Conservation (phyloP, 768 basidiomycete species). For the Trametopsis cervina region DNA sequence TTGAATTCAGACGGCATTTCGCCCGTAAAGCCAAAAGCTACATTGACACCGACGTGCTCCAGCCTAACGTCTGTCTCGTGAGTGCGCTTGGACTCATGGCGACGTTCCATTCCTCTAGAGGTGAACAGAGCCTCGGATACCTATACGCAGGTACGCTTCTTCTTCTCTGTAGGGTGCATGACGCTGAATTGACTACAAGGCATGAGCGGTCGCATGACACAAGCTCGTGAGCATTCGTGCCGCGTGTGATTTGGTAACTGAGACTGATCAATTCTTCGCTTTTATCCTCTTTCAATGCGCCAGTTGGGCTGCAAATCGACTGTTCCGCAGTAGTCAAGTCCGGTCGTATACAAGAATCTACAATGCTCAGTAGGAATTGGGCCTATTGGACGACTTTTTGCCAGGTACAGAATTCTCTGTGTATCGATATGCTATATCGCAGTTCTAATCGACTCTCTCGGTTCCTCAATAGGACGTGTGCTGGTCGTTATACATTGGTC, state of each 20-base stretch:
- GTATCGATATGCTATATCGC: neutral
- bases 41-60: constrained; percentile 33
- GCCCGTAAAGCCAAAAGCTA: constrained; percentile 32
- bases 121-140: constrained; percentile 37
- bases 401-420: constrained; percentile 32
- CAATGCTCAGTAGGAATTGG: constrained; percentile 54
- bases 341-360: constrained; percentile 43
- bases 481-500: constrained; percentile 62
- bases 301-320: constrained; percentile 53
- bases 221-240: constrained; percentile 49
- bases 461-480: constrained; percentile 40
- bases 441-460: neutral
- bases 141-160: constrained; percentile 32
- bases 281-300: neutral
- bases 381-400: constrained; percentile 52
- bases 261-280: neutral
- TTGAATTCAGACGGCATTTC: constrained; percentile 25
- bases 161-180: neutral
- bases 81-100: constrained; percentile 32
- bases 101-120: constrained; percentile 30
- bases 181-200: constrained; percentile 25
- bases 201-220: constrained; percentile 51
- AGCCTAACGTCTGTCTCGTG: constrained; percentile 35
- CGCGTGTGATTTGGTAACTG: too few relatives aligned
- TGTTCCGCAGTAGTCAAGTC: constrained; percentile 50